Base-by-base conservation (phyloP, 2,329 filamentous ascomycete species). In the Thermomyces lanuginosus region DNA sequence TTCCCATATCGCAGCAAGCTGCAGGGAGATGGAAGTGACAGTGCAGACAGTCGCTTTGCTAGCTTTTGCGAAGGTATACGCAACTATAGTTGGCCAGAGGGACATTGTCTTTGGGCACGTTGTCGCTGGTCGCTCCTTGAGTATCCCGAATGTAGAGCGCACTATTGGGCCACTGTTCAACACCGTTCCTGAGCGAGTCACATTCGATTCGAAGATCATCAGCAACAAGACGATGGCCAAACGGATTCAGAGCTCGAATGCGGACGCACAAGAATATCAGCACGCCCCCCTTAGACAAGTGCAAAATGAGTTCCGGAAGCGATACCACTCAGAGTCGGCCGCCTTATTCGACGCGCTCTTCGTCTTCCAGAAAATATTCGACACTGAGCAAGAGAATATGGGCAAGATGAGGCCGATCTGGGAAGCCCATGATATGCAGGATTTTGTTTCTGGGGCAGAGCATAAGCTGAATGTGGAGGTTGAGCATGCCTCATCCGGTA, bases 211-310 rank as follows among this genome's bases (percentile, higher is more conserved):
- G 22, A 41, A 41, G 4, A 28, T 55, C 44, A 3, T 65, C 51
- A 63, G 35, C 37, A 32, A 50, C 45, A 34, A 31, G 9, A 35
- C 34, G 2, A 36, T 58, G n/a, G 50, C 60, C n/a, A 44, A 47
- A 13, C 45, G 45, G 15, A 49, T 58, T 16, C 64, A 67, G 25
- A 40, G 56, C 0, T 51, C 58, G 30, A 64, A 61, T 24, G 42
- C 52, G 4, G 47, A 50, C 5, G 48, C 54, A 9, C 45, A 65
- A 21, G 48, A 53, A 0, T 59, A 58, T 31, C 64, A 68, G 31
- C 61, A 68, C 34, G 65, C 61, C 2, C 51, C 64, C 6, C 43
- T 68, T 15, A 42, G 62, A 15, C 49, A 58, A 14, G 57, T 69
- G 12, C 53, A 56, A 30, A 66, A 63, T 36, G 28, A 31, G 2